These are phyloP conservation scores for Globisporangium nunn DNA, from an alignment of 352 stramenopile genomes.

Conservation along the genomic window DNA sequence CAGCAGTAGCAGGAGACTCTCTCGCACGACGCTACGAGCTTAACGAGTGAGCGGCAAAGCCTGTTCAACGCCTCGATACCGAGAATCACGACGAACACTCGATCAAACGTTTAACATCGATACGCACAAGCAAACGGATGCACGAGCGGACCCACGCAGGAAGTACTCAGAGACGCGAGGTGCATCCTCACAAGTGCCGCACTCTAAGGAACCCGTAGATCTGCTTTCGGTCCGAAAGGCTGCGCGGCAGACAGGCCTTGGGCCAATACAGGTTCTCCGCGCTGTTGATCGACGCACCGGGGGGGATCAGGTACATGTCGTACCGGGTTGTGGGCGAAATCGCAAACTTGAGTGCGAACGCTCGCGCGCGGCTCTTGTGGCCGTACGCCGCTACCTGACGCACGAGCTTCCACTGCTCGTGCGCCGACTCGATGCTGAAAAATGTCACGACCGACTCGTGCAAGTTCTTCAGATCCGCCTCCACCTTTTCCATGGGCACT, in stretches of 20 bases:
- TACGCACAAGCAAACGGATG: background rate
- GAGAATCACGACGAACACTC: background rate
- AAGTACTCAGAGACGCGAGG: background rate
- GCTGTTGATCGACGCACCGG: slow-evolving; percentile 71
- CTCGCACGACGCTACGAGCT: too few relatives aligned
- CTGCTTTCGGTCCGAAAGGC: slow-evolving; percentile 42
- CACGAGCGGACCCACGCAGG: background rate
- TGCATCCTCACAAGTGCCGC: slow-evolving; percentile 18
- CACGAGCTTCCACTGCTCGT: slow-evolving; percentile 70
- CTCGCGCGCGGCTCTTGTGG: slow-evolving; percentile 48
- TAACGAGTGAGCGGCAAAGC: too few relatives aligned
- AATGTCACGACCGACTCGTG: slow-evolving; percentile 39
- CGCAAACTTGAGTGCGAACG: slow-evolving; percentile 36
- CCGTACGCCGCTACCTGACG: slow-evolving; percentile 58
- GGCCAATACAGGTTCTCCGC: slow-evolving; percentile 71
- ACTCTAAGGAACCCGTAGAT: slow-evolving; percentile 58
- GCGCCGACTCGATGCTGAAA: slow-evolving; percentile 56
- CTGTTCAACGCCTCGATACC: background rate
- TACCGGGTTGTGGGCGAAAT: slow-evolving; percentile 33
- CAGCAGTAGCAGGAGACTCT: background rate
- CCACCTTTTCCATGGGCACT: slow-evolving; percentile 37
- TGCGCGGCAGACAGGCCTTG: slow-evolving; percentile 28
- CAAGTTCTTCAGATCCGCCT: slow-evolving; percentile 29
- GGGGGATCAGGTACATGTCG: slow-evolving; percentile 61
- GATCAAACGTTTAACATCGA: background rate